Evolutionary conservation across 176 grass and related monocot species (phyloP).

Genomic region (Zoysia japonica): DNA sequence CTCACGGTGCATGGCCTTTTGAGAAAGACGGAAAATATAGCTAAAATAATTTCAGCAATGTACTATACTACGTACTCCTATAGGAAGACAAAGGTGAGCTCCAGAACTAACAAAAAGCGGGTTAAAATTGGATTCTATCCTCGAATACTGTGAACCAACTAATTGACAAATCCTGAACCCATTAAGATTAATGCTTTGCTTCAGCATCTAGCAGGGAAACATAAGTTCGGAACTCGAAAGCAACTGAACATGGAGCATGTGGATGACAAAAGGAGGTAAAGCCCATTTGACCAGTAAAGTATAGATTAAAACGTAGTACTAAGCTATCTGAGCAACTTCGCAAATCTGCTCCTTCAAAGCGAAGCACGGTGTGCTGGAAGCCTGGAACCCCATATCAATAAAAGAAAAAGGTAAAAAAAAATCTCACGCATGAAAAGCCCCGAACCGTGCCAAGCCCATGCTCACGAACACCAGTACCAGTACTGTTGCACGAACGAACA

Average conservation of each 20-base stretch:
- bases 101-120: not conserved
- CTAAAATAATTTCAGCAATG: not conserved
- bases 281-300: not conserved
- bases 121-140: not conserved
- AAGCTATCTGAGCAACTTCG: constrained; percentile 6
- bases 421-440: constrained; percentile 33
- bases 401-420: not conserved
- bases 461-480: constrained; percentile 5
- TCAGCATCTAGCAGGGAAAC: not conserved
- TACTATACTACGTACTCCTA: not conserved
- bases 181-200: not conserved
- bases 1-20: not conserved
- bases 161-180: constrained; percentile 2
- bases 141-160: not conserved
- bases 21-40: too few relatives aligned
- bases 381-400: not conserved
- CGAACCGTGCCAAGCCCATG: constrained; percentile 19
- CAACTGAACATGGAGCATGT: constrained; percentile 2
- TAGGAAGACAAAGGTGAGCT: not conserved
- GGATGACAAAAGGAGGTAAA: constrained; percentile 30
- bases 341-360: constrained; percentile 46
- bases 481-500: not conserved
- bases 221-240: not conserved
- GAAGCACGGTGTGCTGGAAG: constrained; percentile 10
- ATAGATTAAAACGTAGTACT: constrained; percentile 6